Percentiles rank a stretch among this genome's conserved stretches.
These are phyloP conservation scores for Guillardia theta DNA, from an alignment of 78 protist genomes.

Conservation along the genomic window DNA sequence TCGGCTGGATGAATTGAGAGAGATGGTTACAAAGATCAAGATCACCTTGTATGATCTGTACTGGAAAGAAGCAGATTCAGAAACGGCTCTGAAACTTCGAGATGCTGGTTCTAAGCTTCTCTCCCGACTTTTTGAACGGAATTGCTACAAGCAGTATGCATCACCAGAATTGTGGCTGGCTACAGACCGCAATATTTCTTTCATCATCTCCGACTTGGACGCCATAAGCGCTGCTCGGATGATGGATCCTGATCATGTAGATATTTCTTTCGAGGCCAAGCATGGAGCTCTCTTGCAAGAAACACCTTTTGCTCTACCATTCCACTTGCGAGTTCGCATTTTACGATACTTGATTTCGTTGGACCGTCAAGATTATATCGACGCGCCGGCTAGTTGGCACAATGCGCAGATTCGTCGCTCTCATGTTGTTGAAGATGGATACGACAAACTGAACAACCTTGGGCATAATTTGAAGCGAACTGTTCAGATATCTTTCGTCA, in stretches of 20 bases:
- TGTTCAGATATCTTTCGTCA: neutral
- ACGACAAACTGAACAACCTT: neutral
- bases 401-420: neutral
- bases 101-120: neutral
- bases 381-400: neutral
- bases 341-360: neutral
- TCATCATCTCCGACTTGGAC: neutral
- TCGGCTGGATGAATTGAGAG: neutral
- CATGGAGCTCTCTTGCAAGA: neutral
- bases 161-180: neutral
- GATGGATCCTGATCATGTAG: neutral
- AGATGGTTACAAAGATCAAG: neutral
- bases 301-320: slow-evolving; percentile 58
- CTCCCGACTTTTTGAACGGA: neutral
- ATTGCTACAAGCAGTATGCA: slow-evolving; percentile 1
- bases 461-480: slow-evolving; percentile 15
- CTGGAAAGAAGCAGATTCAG: no score
- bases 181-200: neutral
- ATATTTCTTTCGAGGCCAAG: neutral
- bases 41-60: neutral
- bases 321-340: slow-evolving; percentile 42
- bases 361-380: neutral
- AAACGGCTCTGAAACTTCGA: no score
- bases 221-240: neutral
- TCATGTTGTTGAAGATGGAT: neutral